These are phyloP conservation scores for Sarocladiaceae sp. DNA, from an alignment of 2,329 filamentous ascomycete species.

Conservation along the genomic window DNA sequence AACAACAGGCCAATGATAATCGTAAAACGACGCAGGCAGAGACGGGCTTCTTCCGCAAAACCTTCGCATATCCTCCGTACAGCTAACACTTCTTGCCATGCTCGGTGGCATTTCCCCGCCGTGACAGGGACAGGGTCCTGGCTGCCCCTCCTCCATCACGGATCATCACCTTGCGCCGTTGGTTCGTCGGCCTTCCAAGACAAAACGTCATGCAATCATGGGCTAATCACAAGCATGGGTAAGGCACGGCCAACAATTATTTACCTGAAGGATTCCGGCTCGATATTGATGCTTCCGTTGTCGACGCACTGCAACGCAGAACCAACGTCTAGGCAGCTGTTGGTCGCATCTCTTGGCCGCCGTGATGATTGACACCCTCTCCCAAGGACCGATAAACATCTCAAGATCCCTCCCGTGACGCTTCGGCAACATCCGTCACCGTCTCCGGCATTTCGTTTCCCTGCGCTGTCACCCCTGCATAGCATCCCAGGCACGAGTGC, in stretches of 20 bases:
- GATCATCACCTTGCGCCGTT: too few relatives aligned
- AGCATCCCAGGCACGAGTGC: background rate
- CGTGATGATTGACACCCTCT: too few relatives aligned
- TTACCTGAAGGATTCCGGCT: background rate
- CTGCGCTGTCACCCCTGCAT: conserved; percentile 7
- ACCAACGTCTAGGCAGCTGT: too few relatives aligned
- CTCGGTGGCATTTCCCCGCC: too few relatives aligned
- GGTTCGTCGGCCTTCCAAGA: conserved; percentile 1
- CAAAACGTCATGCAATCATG: background rate
- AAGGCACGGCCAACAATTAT: background rate
- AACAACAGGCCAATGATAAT: too few relatives aligned
- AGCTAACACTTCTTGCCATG: too few relatives aligned
- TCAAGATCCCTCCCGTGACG: background rate
- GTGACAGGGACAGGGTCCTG: too few relatives aligned
- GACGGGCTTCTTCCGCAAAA: too few relatives aligned
- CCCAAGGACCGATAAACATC: background rate
- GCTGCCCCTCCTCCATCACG: too few relatives aligned
- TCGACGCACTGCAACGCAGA: background rate
- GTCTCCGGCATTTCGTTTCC: background rate
- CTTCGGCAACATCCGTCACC: background rate
- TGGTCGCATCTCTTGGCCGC: too few relatives aligned
- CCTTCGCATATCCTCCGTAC: too few relatives aligned
- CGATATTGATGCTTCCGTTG: background rate
- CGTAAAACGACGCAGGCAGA: too few relatives aligned
- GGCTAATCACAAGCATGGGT: background rate